Evolutionary conservation across 495 filamentous ascomycete genomes (phyloP).

Genomic region (Penicillium macrosclerotiorum): DNA sequence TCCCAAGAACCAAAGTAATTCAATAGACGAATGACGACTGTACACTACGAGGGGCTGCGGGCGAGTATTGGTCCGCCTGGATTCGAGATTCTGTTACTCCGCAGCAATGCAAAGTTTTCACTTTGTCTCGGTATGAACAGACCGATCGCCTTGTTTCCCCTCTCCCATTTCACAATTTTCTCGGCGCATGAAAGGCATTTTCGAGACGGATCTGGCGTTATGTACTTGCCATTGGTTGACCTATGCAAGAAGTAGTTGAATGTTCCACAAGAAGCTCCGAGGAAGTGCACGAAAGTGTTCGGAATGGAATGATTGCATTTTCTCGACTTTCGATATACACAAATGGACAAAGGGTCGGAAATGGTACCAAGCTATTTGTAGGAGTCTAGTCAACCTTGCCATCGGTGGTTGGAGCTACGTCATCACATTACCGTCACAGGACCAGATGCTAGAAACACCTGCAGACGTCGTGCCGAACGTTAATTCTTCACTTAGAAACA

Average conservation of each 20-base stretch:
- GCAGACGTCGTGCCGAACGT: neutral
- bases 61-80: neutral
- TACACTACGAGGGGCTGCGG: constrained; percentile 14
- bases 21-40: constrained; percentile 37
- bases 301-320: neutral
- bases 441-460: constrained; percentile 1
- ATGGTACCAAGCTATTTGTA: neutral
- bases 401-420: constrained; percentile 13
- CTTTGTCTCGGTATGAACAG: too few species aligned
- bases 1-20: constrained; percentile 6
- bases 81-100: neutral
- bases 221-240: constrained; percentile 2
- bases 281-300: too few species aligned
- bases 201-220: constrained; percentile 7
- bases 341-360: neutral
- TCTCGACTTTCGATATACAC: too few species aligned
- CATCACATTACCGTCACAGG: constrained; percentile 23
- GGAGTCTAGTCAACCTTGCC: neutral
- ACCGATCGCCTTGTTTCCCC: neutral
- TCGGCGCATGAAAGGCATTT: constrained; percentile 22
- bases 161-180: neutral
- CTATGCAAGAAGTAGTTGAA: neutral
- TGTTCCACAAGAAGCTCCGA: neutral
- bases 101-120: neutral
- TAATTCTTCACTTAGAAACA: too few species aligned